These are phyloP conservation scores for Gaillardinia entomophila DNA, from an alignment of 805 yeast genomes.

Conservation along the genomic window DNA sequence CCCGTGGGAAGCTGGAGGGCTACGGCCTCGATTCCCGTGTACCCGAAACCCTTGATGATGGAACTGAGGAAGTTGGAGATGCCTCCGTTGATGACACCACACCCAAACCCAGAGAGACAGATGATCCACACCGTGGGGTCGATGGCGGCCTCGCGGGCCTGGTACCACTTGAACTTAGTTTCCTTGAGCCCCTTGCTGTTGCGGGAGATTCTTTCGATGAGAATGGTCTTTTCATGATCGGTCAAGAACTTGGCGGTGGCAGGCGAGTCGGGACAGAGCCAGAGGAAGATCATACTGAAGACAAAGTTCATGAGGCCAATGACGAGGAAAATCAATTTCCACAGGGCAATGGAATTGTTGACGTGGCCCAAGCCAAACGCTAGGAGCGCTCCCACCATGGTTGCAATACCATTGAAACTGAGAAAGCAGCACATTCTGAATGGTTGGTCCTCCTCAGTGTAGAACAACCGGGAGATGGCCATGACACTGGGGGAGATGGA, in stretches of 20 bases:
- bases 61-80: constrained; percentile 19
- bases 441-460: constrained; percentile 27
- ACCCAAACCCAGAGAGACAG: constrained; percentile 15
- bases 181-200: constrained; percentile 22
- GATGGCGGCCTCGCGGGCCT: constrained; percentile 13
- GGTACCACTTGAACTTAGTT: constrained; percentile 12
- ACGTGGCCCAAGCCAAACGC: constrained; percentile 30
- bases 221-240: constrained; percentile 12
- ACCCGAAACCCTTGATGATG: constrained; percentile 27
- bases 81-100: constrained; percentile 29
- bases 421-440: constrained; percentile 22
- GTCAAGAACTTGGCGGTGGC: constrained; percentile 11
- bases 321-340: constrained; percentile 15
- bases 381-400: constrained; percentile 7
- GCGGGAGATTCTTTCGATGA: constrained; percentile 12
- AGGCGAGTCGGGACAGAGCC: constrained; percentile 14
- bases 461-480: constrained; percentile 27
- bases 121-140: constrained; percentile 17
- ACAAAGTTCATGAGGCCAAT: constrained; percentile 6
- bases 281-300: constrained; percentile 12
- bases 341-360: constrained; percentile 11
- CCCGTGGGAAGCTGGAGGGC: constrained; percentile 21
- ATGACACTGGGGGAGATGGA: constrained; percentile 29
- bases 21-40: constrained; percentile 20
- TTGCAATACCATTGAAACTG: constrained; percentile 19